Evolutionary conservation across 2,329 filamentous ascomycete genomes (phyloP), one percentile per base, ranked within the genome.

Genomic region (Exophiala xenobiotica): DNA sequence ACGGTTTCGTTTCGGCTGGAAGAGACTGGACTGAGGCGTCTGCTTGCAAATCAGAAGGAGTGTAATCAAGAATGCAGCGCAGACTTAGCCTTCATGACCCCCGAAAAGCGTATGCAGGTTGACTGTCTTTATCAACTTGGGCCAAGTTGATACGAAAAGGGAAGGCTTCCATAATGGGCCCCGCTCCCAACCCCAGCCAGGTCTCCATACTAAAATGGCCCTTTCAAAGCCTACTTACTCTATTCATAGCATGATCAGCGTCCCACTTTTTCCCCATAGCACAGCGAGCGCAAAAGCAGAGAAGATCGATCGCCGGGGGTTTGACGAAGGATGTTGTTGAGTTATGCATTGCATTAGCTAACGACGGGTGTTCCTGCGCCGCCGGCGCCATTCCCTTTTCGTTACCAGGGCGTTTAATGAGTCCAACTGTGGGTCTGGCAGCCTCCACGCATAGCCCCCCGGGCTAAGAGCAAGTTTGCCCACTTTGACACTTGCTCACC

Each of bases 301-400:
- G n/a, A 23, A 5, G 38, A 41, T 41, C 19, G 38, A 41, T 41
- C 38, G 19, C 18, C 3, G 14, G 23, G 38, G 19, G 38, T 41
- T 38, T n/a, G 3, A 38, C 38, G 38, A 41, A 41, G 38, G 38
- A 23, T 11, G 12, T 4, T 41, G 19, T 41, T 41, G 38, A 20
- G 16, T 41, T 41, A 41, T 41, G 6, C 38, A 24, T 41, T n/a
- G 38, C 38, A 41, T 41, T 6, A 41, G 38, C 38, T 20, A 41
- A 41, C 38, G 8, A 41, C 37, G 37, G 37, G 37, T 14, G 5
- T 41, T 24, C 9, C 38, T 23, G 9, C 19, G 18, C 38, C 38
- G 38, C n/a, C 19, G 26, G 12, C 26, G 12, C 26, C 26, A 27
- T 27, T 12, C 26, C 26, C 12, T 27, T 27, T 27, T 27, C 26